phyloP scores from a whole-genome alignment of 2,329 filamentous ascomycete genomes.

The Colletotrichum scovillei region DNA sequence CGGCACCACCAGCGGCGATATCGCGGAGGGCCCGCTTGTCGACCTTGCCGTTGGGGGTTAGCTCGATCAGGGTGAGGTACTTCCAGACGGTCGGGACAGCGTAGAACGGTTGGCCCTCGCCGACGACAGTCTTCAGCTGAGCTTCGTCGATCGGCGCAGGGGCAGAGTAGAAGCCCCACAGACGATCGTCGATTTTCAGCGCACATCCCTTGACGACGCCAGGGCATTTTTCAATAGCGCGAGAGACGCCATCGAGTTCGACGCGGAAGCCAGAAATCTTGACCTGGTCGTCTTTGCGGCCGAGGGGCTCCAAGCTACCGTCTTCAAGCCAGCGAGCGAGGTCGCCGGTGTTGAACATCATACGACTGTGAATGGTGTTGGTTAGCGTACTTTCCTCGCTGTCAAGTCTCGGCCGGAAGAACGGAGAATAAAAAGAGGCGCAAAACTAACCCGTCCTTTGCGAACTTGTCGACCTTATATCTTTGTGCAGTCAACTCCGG shows the following conservation, averaged over 20 bases:
- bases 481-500: conserved; percentile 60
- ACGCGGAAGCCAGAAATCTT: conserved; percentile 70
- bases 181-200: conserved; percentile 57
- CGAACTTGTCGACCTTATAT: conserved; percentile 63
- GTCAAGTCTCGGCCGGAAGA: not conserved
- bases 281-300: conserved; percentile 70
- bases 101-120: conserved; percentile 63
- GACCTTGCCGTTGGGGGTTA: conserved; percentile 67
- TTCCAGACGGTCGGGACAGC: conserved; percentile 61
- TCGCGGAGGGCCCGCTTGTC: conserved; percentile 59
- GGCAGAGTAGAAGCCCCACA: conserved; percentile 62
- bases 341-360: conserved; percentile 72
- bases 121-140: conserved; percentile 52
- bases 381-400: not conserved
- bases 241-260: conserved; percentile 68
- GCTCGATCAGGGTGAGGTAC: conserved; percentile 55
- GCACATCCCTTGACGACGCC: conserved; percentile 60
- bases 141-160: conserved; percentile 47
- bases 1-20: conserved; percentile 39
- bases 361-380: conserved; percentile 43
- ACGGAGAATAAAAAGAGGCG: not conserved
- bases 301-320: conserved; percentile 65
- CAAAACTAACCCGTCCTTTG: conserved; percentile 58
- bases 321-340: conserved; percentile 65
- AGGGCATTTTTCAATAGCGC: conserved; percentile 58